Base-by-base conservation (phyloP, 768 basidiomycete genomes). In the Phlegmacium glaucopus region DNA sequence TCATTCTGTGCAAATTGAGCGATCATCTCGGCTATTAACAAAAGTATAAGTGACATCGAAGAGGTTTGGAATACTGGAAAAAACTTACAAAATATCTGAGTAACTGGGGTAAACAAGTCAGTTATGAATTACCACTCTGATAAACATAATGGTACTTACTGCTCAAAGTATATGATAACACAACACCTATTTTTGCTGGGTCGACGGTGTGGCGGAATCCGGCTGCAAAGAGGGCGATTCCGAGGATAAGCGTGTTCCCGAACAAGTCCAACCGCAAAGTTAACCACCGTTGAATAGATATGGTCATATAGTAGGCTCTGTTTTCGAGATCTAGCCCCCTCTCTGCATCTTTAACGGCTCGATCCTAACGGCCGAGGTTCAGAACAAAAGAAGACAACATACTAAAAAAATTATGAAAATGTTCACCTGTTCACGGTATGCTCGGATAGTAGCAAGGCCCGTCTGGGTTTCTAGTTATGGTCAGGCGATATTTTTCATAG, bases 211-310 rank as follows among this genome's bases (percentile, higher is more conserved):
- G 66, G n/a, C 83, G 65, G 64, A 82, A 82, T 3, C 80, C 79
- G n/a, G 80, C 79, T 7, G 83, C 84, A 60, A 89, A 87, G 10
- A 90, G 65, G 3, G 72, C 81, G 42, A 91, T 86, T 1, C 84
- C 83, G n/a, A 89, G 69, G 26, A 89, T 72, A 9, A 90, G 62
- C 13, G 81, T 53, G 55, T 85, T 85, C 1, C 79, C 83, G n/a
- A 85, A 77, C 15, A 86, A 59, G 53, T 88, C 85, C 1, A 90
- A 72, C 12, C 86, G 72, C 5, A 84, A 63, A 8, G 73, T 72
- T 4, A 87, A 68, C 83, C 83, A 87, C 40, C 79, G 69, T 57
- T 87, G 84, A 36, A 86, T 80, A 4, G 79, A 70, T 34, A 86
- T 74, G 0, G 78, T 81, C 73, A 85, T 81, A 56, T 78, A 80